Conservation (phyloP, 352 stramenopile species). For the Phytophthora agathidicida region DNA sequence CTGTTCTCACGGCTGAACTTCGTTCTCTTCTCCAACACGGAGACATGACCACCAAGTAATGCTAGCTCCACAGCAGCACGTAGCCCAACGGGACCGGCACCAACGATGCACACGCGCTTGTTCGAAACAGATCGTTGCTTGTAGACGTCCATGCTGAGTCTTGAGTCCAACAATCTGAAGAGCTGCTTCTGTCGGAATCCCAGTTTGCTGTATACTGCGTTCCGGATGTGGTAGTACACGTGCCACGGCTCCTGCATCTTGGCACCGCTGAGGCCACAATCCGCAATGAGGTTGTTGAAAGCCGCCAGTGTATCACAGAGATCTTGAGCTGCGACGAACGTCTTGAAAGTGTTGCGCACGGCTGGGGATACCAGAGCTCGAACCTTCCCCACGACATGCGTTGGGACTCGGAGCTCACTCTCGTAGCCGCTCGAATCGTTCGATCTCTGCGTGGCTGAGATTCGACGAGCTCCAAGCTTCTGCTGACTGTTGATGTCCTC, state of each 20-base stretch:
- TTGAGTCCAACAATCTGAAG: constrained; percentile 63
- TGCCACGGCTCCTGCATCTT: constrained; percentile 46
- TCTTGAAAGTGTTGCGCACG: constrained; percentile 43
- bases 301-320: constrained; percentile 46
- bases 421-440: constrained; percentile 4
- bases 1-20: constrained; percentile 83
- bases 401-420: not conserved
- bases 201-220: constrained; percentile 53
- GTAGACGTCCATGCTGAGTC: constrained; percentile 52
- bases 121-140: constrained; percentile 38
- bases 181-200: constrained; percentile 71
- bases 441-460: constrained; percentile 29
- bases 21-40: constrained; percentile 78
- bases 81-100: constrained; percentile 71
- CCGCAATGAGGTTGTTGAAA: constrained; percentile 48
- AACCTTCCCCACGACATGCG: not conserved
- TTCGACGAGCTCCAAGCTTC: constrained; percentile 33
- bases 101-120: constrained; percentile 71
- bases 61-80: constrained; percentile 72
- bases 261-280: constrained; percentile 47
- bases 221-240: constrained; percentile 62
- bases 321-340: constrained; percentile 59
- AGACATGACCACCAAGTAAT: constrained; percentile 65
- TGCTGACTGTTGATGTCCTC: constrained; percentile 42
- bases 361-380: constrained; percentile 1